phyloP scores from a whole-genome alignment of 2,329 filamentous ascomycete species.

The Ophiostoma angusticollis region DNA sequence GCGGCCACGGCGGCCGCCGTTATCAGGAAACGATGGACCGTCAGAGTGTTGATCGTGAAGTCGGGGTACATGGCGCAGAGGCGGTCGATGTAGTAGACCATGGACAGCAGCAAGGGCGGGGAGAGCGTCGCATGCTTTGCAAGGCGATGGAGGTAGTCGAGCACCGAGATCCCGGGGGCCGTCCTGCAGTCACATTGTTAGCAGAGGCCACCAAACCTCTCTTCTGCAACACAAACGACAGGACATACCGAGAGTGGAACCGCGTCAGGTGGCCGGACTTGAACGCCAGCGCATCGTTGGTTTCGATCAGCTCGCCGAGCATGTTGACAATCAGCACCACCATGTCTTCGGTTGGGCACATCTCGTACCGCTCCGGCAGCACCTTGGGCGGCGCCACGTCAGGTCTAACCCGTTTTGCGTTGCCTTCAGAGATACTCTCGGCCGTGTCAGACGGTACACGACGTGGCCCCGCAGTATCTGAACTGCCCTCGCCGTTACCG shows the following conservation, averaged over 20 bases:
- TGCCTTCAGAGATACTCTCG: not conserved
- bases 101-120: constrained; percentile 86
- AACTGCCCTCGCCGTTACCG: constrained; percentile 6
- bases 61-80: constrained; percentile 84
- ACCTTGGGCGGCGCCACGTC: constrained; percentile 40
- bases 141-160: constrained; percentile 83
- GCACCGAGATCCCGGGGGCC: constrained; percentile 81
- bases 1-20: constrained; percentile 90
- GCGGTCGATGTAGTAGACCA: constrained; percentile 98
- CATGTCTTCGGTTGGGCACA: constrained; percentile 71
- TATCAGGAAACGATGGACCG: constrained; percentile 93
- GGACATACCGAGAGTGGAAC: constrained; percentile 76
- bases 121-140: constrained; percentile 89
- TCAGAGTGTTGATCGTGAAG: constrained; percentile 92
- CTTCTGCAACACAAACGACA: no score
- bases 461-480: constrained; percentile 16
- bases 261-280: constrained; percentile 77
- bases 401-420: constrained; percentile 40
- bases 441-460: constrained; percentile 10
- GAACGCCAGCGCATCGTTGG: constrained; percentile 80
- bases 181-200: constrained; percentile 33
- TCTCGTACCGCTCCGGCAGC: constrained; percentile 65
- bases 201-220: no score
- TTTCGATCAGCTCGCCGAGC: constrained; percentile 85
- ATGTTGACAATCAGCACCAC: constrained; percentile 87